These are phyloP conservation scores for Ustilago loliicola DNA, from an alignment of 1,284 basidiomycete genomes.

Conservation along the genomic window DNA sequence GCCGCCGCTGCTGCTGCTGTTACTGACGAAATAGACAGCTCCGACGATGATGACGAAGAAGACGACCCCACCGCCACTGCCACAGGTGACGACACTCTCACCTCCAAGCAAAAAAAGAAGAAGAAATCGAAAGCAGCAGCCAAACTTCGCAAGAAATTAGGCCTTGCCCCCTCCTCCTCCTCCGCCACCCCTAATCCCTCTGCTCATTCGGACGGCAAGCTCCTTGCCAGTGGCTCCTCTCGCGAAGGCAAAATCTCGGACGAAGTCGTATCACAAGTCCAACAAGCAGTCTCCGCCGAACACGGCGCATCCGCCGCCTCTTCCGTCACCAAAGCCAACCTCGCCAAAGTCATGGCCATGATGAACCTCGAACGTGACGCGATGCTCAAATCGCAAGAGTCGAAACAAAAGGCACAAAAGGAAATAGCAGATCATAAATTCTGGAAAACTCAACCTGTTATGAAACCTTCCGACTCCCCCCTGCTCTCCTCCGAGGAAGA, in stretches of 20 bases:
- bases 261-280: constrained; percentile 54
- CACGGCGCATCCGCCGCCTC: constrained; percentile 55
- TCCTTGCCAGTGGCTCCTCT: constrained; percentile 33
- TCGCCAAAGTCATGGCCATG: constrained; percentile 60
- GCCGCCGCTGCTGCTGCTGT: not conserved
- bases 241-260: constrained; percentile 48
- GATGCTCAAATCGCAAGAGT: constrained; percentile 57
- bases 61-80: constrained; percentile 1
- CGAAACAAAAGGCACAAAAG: constrained; percentile 57
- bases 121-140: constrained; percentile 62
- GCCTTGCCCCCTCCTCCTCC: constrained; percentile 22
- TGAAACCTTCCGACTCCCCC: constrained; percentile 76
- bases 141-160: constrained; percentile 62
- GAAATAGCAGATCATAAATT: constrained; percentile 68
- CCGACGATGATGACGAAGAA: constrained; percentile 28
- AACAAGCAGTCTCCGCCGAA: constrained; percentile 46
- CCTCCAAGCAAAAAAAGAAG: constrained; percentile 59
- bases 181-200: not conserved
- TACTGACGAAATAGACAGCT: constrained; percentile 21
- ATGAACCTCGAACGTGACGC: constrained; percentile 62
- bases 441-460: constrained; percentile 79
- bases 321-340: constrained; percentile 53
- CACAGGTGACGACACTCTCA: constrained; percentile 19
- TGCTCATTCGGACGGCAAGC: constrained; percentile 33
- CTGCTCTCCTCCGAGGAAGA: constrained; percentile 72